These are phyloP conservation scores for Ascodesmis nigricans DNA, from an alignment of 495 filamentous ascomycete species.

Conservation along the genomic window DNA sequence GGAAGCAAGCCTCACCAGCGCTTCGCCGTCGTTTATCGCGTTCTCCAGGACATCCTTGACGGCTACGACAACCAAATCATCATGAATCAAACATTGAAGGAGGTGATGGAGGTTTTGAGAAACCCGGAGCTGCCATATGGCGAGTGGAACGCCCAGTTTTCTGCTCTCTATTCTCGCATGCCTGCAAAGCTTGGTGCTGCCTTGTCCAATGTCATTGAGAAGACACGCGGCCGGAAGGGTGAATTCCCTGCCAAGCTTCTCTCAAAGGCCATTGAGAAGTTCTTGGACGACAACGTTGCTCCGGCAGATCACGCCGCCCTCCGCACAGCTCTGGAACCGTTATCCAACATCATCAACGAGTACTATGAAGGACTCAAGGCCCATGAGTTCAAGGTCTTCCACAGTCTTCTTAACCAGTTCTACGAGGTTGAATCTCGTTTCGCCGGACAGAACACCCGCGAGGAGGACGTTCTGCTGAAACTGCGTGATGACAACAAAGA, in stretches of 20 bases:
- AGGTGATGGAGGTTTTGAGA: conserved; percentile 72
- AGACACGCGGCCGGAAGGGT: conserved; percentile 41
- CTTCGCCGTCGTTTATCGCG: conserved; percentile 52
- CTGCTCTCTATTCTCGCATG: conserved; percentile 88
- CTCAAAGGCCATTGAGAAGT: conserved; percentile 58
- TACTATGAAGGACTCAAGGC: conserved; percentile 78
- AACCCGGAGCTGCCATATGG: conserved; percentile 82
- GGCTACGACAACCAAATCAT: conserved; percentile 96
- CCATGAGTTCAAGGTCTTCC: conserved; percentile 71
- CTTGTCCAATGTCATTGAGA: conserved; percentile 66
- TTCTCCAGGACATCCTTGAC: conserved; percentile 69
- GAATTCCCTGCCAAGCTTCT: conserved; percentile 91
- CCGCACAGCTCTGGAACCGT: conserved; percentile 50
- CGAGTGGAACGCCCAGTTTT: conserved; percentile 87
- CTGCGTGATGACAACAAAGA: conserved; percentile 94
- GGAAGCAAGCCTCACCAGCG: conserved; percentile 83
- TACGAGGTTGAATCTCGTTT: conserved; percentile 67
- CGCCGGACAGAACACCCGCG: conserved; percentile 58
- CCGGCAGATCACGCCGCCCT: conserved; percentile 43
- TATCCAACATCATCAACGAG: conserved; percentile 56
- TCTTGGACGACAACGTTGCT: conserved; percentile 68
- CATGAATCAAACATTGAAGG: conserved; percentile 72
- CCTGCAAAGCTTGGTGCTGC: conserved; percentile 69
- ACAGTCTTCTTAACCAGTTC: conserved; percentile 55
- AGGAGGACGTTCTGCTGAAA: conserved; percentile 85